Percentiles rank a stretch among this genome's conserved stretches.
phyloP scores from a whole-genome alignment of 202 grass and related monocot genomes.

The Cymbopogon flexuosus region DNA sequence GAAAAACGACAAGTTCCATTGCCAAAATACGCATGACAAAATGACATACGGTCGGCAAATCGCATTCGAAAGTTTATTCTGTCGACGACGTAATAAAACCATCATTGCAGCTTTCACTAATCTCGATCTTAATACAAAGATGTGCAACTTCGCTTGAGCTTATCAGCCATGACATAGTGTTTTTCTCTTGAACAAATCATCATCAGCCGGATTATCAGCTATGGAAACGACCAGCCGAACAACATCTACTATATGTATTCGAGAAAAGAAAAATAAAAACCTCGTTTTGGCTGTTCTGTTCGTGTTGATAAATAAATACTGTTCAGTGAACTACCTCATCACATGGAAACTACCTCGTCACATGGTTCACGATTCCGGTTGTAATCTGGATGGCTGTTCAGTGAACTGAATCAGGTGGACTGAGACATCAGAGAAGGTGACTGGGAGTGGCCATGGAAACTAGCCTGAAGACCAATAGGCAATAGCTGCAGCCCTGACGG shows the following conservation, averaged over 20 bases:
- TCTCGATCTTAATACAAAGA: too few relatives aligned
- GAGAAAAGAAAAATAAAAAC: not conserved
- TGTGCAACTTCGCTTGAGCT: too few relatives aligned
- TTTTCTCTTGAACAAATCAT: too few relatives aligned
- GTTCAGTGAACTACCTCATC: too few relatives aligned
- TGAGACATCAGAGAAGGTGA: not conserved
- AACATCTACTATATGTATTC: too few relatives aligned
- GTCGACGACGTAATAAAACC: not conserved
- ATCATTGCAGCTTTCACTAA: too few relatives aligned
- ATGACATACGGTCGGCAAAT: not conserved
- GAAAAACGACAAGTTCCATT: not conserved
- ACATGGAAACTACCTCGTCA: too few relatives aligned
- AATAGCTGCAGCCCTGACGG: not conserved
- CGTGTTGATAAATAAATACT: not conserved
- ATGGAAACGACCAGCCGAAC: too few relatives aligned
- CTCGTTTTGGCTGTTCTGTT: not conserved
- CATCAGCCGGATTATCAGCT: too few relatives aligned
- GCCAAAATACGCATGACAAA: not conserved
- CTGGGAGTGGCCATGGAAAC: not conserved
- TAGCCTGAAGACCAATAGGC: not conserved
- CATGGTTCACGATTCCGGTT: too few relatives aligned
- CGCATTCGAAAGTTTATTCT: not conserved
- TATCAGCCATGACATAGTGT: too few relatives aligned
- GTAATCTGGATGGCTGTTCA: constrained; percentile 16
- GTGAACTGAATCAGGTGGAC: not conserved